Conservation (phyloP, 176 grass and related monocot genomes). For the Cenchrus americanus region DNA sequence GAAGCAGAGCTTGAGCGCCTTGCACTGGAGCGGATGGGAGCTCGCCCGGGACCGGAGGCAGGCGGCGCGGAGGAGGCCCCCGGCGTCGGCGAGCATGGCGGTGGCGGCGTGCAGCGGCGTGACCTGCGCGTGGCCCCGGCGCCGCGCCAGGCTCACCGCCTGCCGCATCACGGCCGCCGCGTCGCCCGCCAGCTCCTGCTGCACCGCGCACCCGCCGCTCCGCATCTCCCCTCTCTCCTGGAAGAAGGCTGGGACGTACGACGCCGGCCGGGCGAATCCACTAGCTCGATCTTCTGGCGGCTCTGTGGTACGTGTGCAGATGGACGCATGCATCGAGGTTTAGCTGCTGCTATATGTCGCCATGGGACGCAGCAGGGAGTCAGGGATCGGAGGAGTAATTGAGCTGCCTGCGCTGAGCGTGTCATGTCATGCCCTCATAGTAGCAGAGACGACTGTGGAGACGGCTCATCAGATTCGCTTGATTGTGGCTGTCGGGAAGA, state of each 20-base stretch:
- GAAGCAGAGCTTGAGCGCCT: conserved; percentile 75
- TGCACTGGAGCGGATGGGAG: conserved; percentile 59
- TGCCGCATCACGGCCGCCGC: conserved; percentile 57
- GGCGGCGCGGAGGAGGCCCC: conserved; percentile 62
- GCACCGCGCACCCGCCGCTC: conserved; percentile 49
- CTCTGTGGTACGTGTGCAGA: neutral
- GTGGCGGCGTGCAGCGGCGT: conserved; percentile 76
- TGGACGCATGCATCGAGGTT: neutral
- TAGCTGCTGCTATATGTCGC: conserved; percentile 20
- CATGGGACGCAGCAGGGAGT: neutral
- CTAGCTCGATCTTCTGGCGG: neutral
- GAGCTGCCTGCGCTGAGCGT: conserved; percentile 3
- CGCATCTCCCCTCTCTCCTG: conserved; percentile 38
- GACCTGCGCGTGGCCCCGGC: conserved; percentile 66
- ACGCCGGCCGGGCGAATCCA: neutral
- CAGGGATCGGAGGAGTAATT: neutral
- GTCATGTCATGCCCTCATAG: neutral
- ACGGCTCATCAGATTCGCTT: neutral
- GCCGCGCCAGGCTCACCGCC: conserved; percentile 50
- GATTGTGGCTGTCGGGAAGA: neutral
- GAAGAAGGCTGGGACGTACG: neutral
- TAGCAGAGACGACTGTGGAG: neutral
- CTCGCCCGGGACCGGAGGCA: conserved; percentile 62
- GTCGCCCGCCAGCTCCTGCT: conserved; percentile 57
- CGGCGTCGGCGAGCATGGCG: conserved; percentile 53